Conservation (phyloP, 352 stramenopile species). For the Halophytophthora polymorphica region DNA sequence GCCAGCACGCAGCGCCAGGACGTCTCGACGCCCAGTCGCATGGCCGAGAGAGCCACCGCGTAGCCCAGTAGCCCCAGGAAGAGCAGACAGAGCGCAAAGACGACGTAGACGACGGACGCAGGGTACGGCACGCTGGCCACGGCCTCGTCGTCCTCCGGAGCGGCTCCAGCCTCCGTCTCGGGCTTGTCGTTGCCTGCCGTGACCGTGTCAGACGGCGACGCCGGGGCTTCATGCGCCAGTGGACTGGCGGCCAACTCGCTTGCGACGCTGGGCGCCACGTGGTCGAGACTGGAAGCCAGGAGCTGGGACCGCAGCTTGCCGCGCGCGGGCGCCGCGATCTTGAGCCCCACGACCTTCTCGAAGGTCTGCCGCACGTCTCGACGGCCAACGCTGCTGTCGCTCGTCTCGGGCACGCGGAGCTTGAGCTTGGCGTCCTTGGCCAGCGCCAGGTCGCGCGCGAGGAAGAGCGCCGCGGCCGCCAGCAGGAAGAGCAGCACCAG, state of each 20-base stretch:
- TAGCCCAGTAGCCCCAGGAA: conserved; percentile 48
- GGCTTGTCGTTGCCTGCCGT: neutral
- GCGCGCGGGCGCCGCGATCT: conserved; percentile 61
- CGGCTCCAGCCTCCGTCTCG: neutral
- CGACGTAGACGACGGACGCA: conserved; percentile 54
- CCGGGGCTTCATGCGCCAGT: conserved; percentile 12
- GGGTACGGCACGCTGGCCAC: conserved; percentile 54
- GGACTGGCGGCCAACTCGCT: conserved; percentile 36
- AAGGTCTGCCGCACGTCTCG: conserved; percentile 51
- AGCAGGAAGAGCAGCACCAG: conserved; percentile 43
- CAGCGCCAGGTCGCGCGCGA: conserved; percentile 55
- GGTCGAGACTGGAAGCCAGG: conserved; percentile 52
- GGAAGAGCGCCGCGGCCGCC: conserved; percentile 38
- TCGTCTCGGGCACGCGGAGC: conserved; percentile 34
- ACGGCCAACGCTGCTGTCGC: conserved; percentile 10
- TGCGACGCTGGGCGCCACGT: conserved; percentile 43
- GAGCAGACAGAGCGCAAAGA: conserved; percentile 36
- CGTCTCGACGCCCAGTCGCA: conserved; percentile 41
- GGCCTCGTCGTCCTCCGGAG: conserved; percentile 3
- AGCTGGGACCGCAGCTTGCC: conserved; percentile 68
- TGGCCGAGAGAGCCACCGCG: conserved; percentile 37
- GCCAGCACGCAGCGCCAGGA: conserved; percentile 53
- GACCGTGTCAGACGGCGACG: neutral
- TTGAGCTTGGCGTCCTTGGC: conserved; percentile 74
- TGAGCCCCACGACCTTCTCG: conserved; percentile 66